A percentile compares a stretch with the other conserved stretches of the same genome.
Conservation (phyloP, 768 basidiomycete genomes). For the Suillus sp. region DNA sequence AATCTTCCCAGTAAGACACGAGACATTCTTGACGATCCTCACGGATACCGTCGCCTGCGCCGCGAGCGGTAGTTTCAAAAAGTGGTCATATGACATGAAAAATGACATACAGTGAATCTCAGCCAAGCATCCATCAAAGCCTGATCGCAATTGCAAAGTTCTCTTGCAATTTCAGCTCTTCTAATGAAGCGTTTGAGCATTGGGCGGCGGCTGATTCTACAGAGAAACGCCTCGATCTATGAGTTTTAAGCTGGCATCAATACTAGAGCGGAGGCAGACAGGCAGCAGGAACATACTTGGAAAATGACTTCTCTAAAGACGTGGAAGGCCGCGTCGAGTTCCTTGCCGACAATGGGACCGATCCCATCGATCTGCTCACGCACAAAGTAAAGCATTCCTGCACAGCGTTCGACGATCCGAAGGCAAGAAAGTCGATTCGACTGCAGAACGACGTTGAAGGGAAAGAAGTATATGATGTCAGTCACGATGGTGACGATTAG, state of each 20-base stretch:
- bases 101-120: neutral
- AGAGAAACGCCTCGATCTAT: constrained; percentile 53
- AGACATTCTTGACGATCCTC: neutral
- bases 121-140: constrained; percentile 49
- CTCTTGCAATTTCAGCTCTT: constrained; percentile 63
- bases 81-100: neutral
- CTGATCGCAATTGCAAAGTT: constrained; percentile 54
- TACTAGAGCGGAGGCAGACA: neutral
- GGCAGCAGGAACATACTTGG: neutral
- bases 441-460: constrained; percentile 34
- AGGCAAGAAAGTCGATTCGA: constrained; percentile 69
- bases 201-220: constrained; percentile 61
- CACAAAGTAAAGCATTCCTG: constrained; percentile 66
- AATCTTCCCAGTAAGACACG: neutral
- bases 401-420: constrained; percentile 73
- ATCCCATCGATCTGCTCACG: constrained; percentile 61
- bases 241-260: neutral
- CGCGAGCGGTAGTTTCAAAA: neutral
- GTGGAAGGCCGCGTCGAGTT: constrained; percentile 53
- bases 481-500: neutral
- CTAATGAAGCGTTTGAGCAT: constrained; percentile 80
- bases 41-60: neutral
- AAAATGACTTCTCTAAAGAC: constrained; percentile 48
- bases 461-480: neutral
- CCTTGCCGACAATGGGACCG: constrained; percentile 49